Evolutionary conservation across 2,329 filamentous ascomycete species (phyloP), one percentile per base, ranked within the genome.

Genomic region (Graphiopsis chlorocephala): DNA sequence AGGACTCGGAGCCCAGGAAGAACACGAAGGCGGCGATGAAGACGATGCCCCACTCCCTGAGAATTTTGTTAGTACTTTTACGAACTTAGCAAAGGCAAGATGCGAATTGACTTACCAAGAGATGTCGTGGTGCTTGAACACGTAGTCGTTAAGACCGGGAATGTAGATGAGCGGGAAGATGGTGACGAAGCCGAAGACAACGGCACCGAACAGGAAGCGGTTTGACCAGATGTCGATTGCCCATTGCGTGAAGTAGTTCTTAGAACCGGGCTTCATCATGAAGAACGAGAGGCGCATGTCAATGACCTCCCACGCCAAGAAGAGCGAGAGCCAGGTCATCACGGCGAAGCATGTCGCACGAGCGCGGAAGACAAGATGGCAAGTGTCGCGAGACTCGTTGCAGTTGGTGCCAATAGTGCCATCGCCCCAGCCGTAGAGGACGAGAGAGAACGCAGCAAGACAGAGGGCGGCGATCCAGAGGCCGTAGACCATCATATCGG

Each of bases 401-500:
- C 89, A 91, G 57, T 82, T 77, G 7, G 68, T 67, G 0, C 86
- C 88, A 0, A 90, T 83, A 17, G 68, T 58, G 28, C 71, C 73
- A 20, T 69, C 68, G n/a, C 86, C 86, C 67, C 84, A 81, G 31
- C 86, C 84, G 72, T 86, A 91, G 65, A 90, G 78, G 17, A 90
- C 85, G 11, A 91, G 80, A 1, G 84, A 79, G 76, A 91, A 91
- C 48, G 85, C 80, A 4, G 82, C 79, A 1, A 90, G 82, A 89
- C 69, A 74, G 67, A 91, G 86, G 2, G 82, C 84, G 1, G 90
- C 90, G 87, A 94, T 92, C 81, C 90, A 88, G 69, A 88, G 72
- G 28, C 92, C 92, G 73, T 94, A 93, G 20, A 93, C 87, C 14
- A 92, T 75, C 85, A 93, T 93, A 76, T 95, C 92, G 68, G 89